phyloP scores from a whole-genome alignment of 441 rosid species.

The Jatropha multifida region DNA sequence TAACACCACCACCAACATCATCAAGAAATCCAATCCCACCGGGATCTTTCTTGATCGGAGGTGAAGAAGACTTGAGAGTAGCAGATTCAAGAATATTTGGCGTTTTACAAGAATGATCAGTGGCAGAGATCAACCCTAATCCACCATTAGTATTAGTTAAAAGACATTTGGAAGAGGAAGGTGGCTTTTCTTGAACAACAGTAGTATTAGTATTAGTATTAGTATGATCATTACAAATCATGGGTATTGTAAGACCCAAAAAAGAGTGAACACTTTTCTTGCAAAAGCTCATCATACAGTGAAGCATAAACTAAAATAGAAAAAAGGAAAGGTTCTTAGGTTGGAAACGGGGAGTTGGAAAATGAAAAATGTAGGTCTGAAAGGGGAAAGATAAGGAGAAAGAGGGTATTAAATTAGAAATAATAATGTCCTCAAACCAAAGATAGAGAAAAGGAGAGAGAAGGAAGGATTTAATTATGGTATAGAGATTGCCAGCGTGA shows the following conservation, averaged over 20 bases:
- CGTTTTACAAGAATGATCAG: conserved; percentile 14
- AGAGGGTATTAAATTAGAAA: conserved; percentile 8
- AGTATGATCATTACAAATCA: not conserved
- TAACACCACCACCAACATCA: conserved; percentile 49
- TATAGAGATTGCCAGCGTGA: conserved; percentile 42
- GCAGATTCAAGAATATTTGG: conserved; percentile 38
- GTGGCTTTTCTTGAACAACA: not conserved
- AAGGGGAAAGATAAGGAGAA: not conserved
- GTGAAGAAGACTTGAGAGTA: conserved; percentile 2
- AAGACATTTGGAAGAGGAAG: conserved; percentile 19
- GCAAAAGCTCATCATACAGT: conserved; percentile 51
- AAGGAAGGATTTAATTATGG: conserved; percentile 18
- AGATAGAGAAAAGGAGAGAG: conserved; percentile 20
- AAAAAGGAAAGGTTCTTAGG: not conserved
- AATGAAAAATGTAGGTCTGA: not conserved
- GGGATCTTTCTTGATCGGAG: conserved; percentile 33
- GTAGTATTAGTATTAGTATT: not conserved
- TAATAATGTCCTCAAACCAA: conserved; percentile 45
- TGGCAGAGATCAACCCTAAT: conserved; percentile 37
- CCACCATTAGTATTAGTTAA: conserved; percentile 14
- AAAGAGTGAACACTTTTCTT: conserved; percentile 53
- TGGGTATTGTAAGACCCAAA: conserved; percentile 13
- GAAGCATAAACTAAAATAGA: not conserved
- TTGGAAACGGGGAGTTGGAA: not conserved
- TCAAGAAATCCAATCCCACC: conserved; percentile 45